phyloP scores from a whole-genome alignment of 2,329 filamentous ascomycete genomes.

The Xylaria sp. region DNA sequence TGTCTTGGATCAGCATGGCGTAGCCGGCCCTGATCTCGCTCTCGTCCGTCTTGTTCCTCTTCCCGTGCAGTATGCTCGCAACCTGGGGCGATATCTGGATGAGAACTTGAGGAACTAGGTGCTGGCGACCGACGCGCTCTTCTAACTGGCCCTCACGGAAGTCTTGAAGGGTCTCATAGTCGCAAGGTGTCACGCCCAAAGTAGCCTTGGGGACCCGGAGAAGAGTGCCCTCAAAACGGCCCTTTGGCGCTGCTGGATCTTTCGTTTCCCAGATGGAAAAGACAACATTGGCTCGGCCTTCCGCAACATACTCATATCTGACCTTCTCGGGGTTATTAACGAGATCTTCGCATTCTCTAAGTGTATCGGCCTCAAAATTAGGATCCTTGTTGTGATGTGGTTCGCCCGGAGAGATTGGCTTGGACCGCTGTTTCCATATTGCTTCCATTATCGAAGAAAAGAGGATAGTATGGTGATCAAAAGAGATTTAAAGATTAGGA shows the following conservation, averaged over 20 bases:
- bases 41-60: conserved; percentile 50
- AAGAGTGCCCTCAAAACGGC: conserved; percentile 57
- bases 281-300: conserved; percentile 82
- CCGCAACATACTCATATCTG: conserved; percentile 61
- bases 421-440: conserved; percentile 45
- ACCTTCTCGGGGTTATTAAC: conserved; percentile 39
- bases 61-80: conserved; percentile 66
- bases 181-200: conserved; percentile 59
- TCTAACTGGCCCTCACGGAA: conserved; percentile 67
- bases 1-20: conserved; percentile 79
- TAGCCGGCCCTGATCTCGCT: conserved; percentile 67
- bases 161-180: conserved; percentile 54
- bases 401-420: conserved; percentile 25
- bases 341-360: conserved; percentile 41
- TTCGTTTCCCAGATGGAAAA: conserved; percentile 66
- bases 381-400: conserved; percentile 2
- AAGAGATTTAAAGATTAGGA: conserved; percentile 20
- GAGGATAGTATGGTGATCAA: neutral
- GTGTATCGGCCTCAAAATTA: neutral
- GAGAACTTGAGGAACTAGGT: conserved; percentile 50
- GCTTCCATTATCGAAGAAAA: conserved; percentile 25
- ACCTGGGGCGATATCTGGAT: conserved; percentile 47
- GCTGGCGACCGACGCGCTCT: conserved; percentile 53
- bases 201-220: conserved; percentile 70
- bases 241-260: conserved; percentile 47